Percentiles rank a stretch among this genome's conserved stretches.
These are phyloP conservation scores for Cercospora sesami DNA, from an alignment of 2,329 filamentous ascomycete genomes.

Conservation along the genomic window DNA sequence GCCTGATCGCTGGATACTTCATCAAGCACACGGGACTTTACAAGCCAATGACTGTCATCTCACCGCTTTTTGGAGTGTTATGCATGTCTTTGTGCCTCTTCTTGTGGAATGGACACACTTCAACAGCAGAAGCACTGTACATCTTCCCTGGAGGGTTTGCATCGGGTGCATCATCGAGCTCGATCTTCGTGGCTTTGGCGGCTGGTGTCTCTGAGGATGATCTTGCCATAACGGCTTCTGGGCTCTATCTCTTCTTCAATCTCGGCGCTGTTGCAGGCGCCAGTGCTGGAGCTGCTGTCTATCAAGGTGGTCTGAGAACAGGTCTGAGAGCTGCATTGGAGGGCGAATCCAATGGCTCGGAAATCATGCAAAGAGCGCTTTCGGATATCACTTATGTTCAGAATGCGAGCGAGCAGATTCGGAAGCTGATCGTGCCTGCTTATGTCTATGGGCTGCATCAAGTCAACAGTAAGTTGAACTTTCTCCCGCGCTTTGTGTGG, in stretches of 20 bases:
- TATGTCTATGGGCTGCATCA: constrained; percentile 32
- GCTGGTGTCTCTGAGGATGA: constrained; percentile 48
- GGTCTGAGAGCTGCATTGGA: constrained; percentile 39
- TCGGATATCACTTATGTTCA: constrained; percentile 45
- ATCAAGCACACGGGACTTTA: constrained; percentile 63
- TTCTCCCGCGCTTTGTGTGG: no score
- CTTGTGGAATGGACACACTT: constrained; percentile 62
- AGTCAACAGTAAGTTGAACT: constrained; percentile 29
- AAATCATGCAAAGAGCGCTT: constrained; percentile 46
- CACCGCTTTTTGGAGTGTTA: constrained; percentile 52
- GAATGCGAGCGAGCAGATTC: constrained; percentile 24
- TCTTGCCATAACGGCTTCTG: constrained; percentile 53
- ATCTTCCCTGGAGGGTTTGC: constrained; percentile 54
- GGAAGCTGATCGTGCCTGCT: constrained; percentile 30
- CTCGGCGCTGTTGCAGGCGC: constrained; percentile 47
- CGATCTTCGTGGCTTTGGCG: constrained; percentile 54
- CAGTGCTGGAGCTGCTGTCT: constrained; percentile 42
- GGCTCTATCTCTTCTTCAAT: constrained; percentile 49
- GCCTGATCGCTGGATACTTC: constrained; percentile 58
- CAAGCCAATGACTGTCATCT: constrained; percentile 55
- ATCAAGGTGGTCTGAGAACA: constrained; percentile 40
- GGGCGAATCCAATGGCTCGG: constrained; percentile 33
- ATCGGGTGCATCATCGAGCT: constrained; percentile 49
- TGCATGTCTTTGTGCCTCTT: constrained; percentile 56
- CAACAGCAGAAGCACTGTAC: constrained; percentile 43